Conservation (phyloP, 257 asterid species). For the Fraxinus anomala region DNA sequence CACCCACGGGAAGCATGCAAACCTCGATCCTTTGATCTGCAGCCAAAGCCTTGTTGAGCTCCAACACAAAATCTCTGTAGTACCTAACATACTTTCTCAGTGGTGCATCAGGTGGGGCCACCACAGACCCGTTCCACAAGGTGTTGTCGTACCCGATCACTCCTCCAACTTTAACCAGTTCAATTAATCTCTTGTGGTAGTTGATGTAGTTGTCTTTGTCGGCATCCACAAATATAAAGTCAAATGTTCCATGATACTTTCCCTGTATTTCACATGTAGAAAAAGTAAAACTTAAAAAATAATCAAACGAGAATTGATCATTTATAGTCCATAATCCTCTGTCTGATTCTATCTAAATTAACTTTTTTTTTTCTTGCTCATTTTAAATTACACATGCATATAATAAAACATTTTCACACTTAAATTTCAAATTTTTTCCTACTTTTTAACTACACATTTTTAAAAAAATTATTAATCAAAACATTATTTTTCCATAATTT, state of each 20-base stretch:
- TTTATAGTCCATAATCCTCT: not conserved
- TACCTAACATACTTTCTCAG: slow-evolving; percentile 77
- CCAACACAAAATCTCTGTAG: slow-evolving; percentile 75
- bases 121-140: slow-evolving; percentile 85
- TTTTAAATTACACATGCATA: too few species aligned
- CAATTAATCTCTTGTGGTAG: slow-evolving; percentile 78
- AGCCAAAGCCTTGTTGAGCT: slow-evolving; percentile 81
- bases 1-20: slow-evolving; percentile 91
- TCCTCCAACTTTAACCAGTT: slow-evolving; percentile 79
- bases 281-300: not conserved
- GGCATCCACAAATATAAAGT: slow-evolving; percentile 87
- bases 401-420: too few species aligned
- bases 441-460: too few species aligned
- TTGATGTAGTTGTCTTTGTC: slow-evolving; percentile 85
- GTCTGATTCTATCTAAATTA: too few species aligned
- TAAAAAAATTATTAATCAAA: too few species aligned
- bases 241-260: slow-evolving; percentile 58
- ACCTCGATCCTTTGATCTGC: slow-evolving; percentile 91
- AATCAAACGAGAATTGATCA: not conserved
- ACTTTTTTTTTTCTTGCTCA: too few species aligned
- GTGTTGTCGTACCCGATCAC: slow-evolving; percentile 92
- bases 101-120: slow-evolving; percentile 87
- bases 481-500: too few species aligned
- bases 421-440: too few species aligned
- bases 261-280: slow-evolving; percentile 23